Base-by-base conservation (phyloP, 306 rosid genomes). In the Cyclanthera cordifolia region DNA sequence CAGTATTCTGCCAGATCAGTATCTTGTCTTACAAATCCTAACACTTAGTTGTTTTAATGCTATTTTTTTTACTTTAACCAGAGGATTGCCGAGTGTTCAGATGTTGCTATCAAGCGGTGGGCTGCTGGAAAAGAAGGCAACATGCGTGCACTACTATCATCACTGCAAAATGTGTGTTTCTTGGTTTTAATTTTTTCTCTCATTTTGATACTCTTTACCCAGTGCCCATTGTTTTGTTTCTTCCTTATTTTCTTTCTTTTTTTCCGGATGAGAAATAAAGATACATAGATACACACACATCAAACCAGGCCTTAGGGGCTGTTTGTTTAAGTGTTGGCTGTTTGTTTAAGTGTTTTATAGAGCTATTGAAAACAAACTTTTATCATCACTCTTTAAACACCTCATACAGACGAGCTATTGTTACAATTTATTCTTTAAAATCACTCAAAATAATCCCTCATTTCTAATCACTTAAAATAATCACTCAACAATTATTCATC, bases 51-150 rank as follows among this genome's bases (percentile, higher is more conserved):
- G 59, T 58, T 69, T 51, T 69, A 69, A 30, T 51, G 48, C 48
- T 69, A 55, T 75, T 69, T 69, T 25, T 43, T 70, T 53, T 77
- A 51, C 59, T 75, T 24, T 75, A 65, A 73, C 75, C 86, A 93
- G 99, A 84, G 81, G 80, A 83, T 93, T 46, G 87, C 99, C 4
- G 91, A 85, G 65, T 65, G 69, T 21, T 67, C 57, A 71, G 91
- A 86, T 81, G 67, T 23, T 72, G 75, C 82, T 77, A 85, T 93
- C 70, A 93, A 86, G 80, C 78, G 85, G 30, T 93, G 99, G 99
- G 79, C 94, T 56, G 84, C 93, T 30, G 96, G 95, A 70, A 93
- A 84, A 81, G 95, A 93, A 81, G 91, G 95, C 79, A 93, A 93
- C 68, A 73, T 93, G 83, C 94, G 96, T 76, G 95, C 99, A 54